Conservation (phyloP, 192 early-diverging fungal species). For the Entomortierella chlamydospora region DNA sequence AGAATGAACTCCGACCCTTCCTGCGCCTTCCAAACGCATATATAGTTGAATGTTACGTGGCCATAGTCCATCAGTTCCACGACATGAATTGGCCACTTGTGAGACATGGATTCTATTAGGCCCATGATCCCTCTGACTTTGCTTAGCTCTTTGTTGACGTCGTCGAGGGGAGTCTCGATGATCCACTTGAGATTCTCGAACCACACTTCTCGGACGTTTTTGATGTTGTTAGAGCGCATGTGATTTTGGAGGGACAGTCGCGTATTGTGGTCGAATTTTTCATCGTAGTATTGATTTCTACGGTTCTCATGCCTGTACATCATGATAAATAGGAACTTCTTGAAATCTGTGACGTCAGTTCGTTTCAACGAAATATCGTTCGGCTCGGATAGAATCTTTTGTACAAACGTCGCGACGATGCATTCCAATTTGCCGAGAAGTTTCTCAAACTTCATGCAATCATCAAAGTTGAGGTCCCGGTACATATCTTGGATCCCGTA, state of each 20-base stretch:
- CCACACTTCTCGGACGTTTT: slow-evolving; percentile 41
- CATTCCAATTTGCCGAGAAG: slow-evolving; percentile 27
- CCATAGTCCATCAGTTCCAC: slow-evolving; percentile 16
- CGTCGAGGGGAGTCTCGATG: slow-evolving; percentile 18
- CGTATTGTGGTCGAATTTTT: slow-evolving; percentile 11
- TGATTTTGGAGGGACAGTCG: slow-evolving; percentile 2
- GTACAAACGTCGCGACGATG: slow-evolving; percentile 14
- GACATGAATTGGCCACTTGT: slow-evolving; percentile 24
- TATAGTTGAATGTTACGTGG: neutral
- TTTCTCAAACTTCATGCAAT: slow-evolving; percentile 40
- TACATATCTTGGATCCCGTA: slow-evolving; percentile 15
- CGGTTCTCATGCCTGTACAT: slow-evolving; percentile 33
- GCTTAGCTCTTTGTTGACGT: slow-evolving; percentile 1
- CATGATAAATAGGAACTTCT: slow-evolving; percentile 45
- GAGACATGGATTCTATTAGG: no score
- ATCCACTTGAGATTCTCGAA: slow-evolving; percentile 51
- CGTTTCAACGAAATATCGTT: slow-evolving; percentile 16
- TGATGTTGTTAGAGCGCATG: slow-evolving; percentile 42
- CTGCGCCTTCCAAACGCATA: slow-evolving; percentile 53
- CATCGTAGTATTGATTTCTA: slow-evolving; percentile 25
- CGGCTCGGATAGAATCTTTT: slow-evolving; percentile 6
- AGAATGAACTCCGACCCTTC: slow-evolving; percentile 54
- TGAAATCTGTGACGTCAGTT: slow-evolving; percentile 15
- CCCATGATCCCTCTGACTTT: neutral
- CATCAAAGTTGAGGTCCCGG: slow-evolving; percentile 10